phyloP scores from a whole-genome alignment of 352 stramenopile species.

The Peronospora farinosa region DNA sequence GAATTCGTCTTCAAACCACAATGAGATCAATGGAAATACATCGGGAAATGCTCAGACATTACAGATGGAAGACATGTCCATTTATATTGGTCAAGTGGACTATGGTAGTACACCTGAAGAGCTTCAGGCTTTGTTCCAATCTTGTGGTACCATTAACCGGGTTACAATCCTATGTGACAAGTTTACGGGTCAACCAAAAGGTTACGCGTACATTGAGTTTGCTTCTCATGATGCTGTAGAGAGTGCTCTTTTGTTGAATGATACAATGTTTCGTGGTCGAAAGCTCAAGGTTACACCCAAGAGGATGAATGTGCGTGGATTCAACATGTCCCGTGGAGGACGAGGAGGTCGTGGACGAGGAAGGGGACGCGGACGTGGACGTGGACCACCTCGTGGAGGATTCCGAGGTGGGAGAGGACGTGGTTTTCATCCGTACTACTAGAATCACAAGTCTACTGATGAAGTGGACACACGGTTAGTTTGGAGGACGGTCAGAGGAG shows the following conservation, averaged over 20 bases:
- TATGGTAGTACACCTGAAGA: constrained; percentile 95
- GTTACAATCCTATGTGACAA: constrained; percentile 98
- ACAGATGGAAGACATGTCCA: constrained; percentile 70
- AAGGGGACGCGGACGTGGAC: constrained; percentile 47
- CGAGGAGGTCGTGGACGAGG: constrained; percentile 44
- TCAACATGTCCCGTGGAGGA: constrained; percentile 56
- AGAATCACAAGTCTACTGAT: constrained; percentile 3
- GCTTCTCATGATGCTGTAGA: constrained; percentile 81
- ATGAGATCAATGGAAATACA: constrained; percentile 30
- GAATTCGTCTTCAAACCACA: constrained; percentile 40
- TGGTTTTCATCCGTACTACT: constrained; percentile 73
- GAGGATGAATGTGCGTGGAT: constrained; percentile 78
- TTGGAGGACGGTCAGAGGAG: background rate
- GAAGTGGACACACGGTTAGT: too few relatives aligned
- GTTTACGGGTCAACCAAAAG: constrained; percentile 92
- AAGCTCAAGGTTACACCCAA: constrained; percentile 89
- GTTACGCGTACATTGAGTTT: constrained; percentile 94
- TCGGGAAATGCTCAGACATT: constrained; percentile 24
- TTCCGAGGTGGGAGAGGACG: constrained; percentile 65
- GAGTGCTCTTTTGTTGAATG: constrained; percentile 87
- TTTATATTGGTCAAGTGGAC: constrained; percentile 96
- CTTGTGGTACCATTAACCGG: constrained; percentile 94
- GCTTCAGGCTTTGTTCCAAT: constrained; percentile 94
- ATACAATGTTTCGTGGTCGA: constrained; percentile 88
- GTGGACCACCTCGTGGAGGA: constrained; percentile 47